phyloP scores from a whole-genome alignment of 2,329 filamentous ascomycete species.

The Kalaharituber pfeilii region DNA sequence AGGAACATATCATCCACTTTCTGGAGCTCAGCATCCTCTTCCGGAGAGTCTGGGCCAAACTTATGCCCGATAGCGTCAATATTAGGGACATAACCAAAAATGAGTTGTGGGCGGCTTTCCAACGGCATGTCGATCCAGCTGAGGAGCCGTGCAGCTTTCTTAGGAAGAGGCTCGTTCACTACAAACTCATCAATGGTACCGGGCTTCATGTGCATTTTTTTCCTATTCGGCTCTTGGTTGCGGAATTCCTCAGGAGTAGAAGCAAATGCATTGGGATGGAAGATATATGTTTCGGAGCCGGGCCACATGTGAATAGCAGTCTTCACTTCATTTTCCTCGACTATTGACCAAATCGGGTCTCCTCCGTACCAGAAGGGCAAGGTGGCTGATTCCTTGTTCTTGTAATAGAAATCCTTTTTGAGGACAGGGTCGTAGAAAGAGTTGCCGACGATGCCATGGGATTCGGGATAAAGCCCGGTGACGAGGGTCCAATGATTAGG shows the following conservation, averaged over 20 bases:
- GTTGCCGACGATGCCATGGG: slow-evolving; percentile 84
- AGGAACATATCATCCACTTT: slow-evolving; percentile 72
- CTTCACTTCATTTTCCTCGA: slow-evolving; percentile 61
- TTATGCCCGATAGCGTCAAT: slow-evolving; percentile 75
- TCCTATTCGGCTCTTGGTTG: not conserved
- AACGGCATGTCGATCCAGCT: slow-evolving; percentile 59
- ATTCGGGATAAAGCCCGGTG: slow-evolving; percentile 81
- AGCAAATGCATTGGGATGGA: not conserved
- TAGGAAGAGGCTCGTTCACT: slow-evolving; percentile 50
- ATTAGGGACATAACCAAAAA: slow-evolving; percentile 86
- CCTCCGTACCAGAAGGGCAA: slow-evolving; percentile 88
- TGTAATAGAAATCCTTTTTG: slow-evolving; percentile 73
- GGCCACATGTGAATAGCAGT: slow-evolving; percentile 97
- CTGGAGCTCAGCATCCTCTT: slow-evolving; percentile 61
- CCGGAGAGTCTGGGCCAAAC: slow-evolving; percentile 87
- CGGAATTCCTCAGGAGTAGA: not conserved
- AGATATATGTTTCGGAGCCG: slow-evolving; percentile 50
- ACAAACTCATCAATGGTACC: slow-evolving; percentile 75
- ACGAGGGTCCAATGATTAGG: slow-evolving; percentile 90
- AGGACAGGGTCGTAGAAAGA: slow-evolving; percentile 77
- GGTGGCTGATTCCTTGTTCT: slow-evolving; percentile 55
- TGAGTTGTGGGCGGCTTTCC: slow-evolving; percentile 63
- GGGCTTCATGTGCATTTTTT: slow-evolving; percentile 40
- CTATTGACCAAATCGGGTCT: slow-evolving; percentile 85
- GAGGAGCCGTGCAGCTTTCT: slow-evolving; percentile 64